A percentile compares a stretch with the other conserved stretches of the same genome.
phyloP scores from a whole-genome alignment of 768 basidiomycete species.

The Termitomyces sp. region DNA sequence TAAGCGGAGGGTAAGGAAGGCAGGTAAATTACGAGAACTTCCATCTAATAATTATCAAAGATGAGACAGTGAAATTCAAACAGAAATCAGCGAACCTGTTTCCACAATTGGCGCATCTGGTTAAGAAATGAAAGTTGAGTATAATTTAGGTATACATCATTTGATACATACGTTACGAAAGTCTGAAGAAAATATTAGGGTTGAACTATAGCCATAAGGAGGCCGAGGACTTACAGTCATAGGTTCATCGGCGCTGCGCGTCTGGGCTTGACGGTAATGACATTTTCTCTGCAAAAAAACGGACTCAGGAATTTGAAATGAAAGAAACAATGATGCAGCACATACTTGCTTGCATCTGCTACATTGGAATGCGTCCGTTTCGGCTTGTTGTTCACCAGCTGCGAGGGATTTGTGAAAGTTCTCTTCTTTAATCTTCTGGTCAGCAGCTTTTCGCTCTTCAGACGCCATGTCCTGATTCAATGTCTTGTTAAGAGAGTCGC shows the following conservation, averaged over 20 bases:
- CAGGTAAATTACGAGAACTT: slow-evolving; percentile 31
- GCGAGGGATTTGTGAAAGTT: slow-evolving; percentile 91
- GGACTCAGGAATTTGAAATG: background rate
- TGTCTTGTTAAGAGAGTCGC: background rate
- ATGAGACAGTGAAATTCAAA: background rate
- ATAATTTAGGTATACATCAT: background rate
- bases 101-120: slow-evolving; percentile 19
- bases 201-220: background rate
- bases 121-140: slow-evolving; percentile 2
- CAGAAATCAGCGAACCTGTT: slow-evolving; percentile 22
- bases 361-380: slow-evolving; percentile 98
- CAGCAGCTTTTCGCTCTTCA: slow-evolving; percentile 81
- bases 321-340: background rate
- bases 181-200: slow-evolving; percentile 41
- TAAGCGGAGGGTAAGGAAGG: background rate
- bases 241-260: slow-evolving; percentile 95
- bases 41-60: slow-evolving; percentile 21
- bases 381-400: slow-evolving; percentile 85
- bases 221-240: slow-evolving; percentile 71
- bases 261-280: slow-evolving; percentile 93
- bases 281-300: slow-evolving; percentile 61
- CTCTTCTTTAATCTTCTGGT: slow-evolving; percentile 74
- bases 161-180: slow-evolving; percentile 68
- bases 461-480: slow-evolving; percentile 85
- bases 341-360: slow-evolving; percentile 84